These are phyloP conservation scores for Aegilops speltoides DNA, from an alignment of 176 grass and related monocot genomes.

Conservation along the genomic window DNA sequence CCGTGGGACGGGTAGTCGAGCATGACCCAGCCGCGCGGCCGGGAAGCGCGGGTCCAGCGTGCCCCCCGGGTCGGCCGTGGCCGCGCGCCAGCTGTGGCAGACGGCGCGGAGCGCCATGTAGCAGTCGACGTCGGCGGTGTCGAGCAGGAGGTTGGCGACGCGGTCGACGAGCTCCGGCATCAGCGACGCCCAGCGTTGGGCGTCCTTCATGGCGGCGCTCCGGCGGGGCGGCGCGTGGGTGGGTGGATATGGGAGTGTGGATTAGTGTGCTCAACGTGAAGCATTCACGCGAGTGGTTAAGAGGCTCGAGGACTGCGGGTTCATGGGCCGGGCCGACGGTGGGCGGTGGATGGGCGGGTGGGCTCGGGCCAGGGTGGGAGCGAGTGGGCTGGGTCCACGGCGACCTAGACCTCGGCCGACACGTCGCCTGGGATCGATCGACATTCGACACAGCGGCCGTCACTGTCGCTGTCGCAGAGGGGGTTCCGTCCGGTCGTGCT, in stretches of 20 bases:
- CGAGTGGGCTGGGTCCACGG: slow-evolving; percentile 1
- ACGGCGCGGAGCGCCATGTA: not conserved
- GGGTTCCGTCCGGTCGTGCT: not conserved
- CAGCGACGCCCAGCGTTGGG: not conserved
- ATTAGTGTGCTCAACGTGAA: no score
- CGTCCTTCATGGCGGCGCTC: no score
- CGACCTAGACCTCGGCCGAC: not conserved
- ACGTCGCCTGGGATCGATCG: not conserved
- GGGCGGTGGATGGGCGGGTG: not conserved
- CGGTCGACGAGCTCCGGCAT: not conserved
- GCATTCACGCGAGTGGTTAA: no score
- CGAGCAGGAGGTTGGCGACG: not conserved
- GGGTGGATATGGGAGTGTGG: no score
- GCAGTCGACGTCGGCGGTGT: not conserved
- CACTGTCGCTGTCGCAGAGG: not conserved
- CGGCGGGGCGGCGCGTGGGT: no score
- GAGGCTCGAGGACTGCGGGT: not conserved
- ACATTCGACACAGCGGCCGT: not conserved
- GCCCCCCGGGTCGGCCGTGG: not conserved
- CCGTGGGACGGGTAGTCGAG: not conserved
- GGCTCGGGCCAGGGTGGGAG: not conserved
- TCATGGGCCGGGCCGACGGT: not conserved
- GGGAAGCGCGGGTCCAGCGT: not conserved
- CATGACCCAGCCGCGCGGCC: not conserved
- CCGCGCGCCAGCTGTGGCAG: not conserved